Percentiles rank a stretch among this genome's conserved stretches.
These are phyloP conservation scores for Oropetium thomaeum DNA, from an alignment of 176 grass and related monocot genomes.

Conservation along the genomic window DNA sequence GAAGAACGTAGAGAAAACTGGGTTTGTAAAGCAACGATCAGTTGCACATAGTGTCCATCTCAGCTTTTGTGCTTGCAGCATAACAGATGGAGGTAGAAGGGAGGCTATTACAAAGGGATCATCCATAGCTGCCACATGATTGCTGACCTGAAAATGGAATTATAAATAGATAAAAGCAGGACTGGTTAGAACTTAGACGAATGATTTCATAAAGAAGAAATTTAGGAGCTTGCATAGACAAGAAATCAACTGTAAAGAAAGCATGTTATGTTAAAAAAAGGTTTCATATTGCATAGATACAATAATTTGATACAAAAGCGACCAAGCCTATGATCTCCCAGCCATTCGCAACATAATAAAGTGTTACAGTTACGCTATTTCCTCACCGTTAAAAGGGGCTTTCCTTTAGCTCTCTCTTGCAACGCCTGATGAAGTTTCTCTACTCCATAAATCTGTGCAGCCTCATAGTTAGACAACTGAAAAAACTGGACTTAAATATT, in stretches of 20 bases:
- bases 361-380: not conserved
- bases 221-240: not conserved
- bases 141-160: constrained; percentile 69
- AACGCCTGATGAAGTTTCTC: constrained; percentile 85
- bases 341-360: not conserved
- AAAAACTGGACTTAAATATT: not conserved
- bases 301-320: not conserved
- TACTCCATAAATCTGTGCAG: constrained; percentile 82
- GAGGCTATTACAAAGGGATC: constrained; percentile 91
- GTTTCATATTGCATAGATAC: not conserved
- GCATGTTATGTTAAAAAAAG: not conserved
- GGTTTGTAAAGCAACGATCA: constrained; percentile 92
- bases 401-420: constrained; percentile 67
- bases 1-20: constrained; percentile 76
- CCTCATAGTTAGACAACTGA: constrained; percentile 25
- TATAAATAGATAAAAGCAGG: constrained; percentile 10
- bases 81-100: constrained; percentile 68
- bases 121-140: constrained; percentile 94
- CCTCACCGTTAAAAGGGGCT: constrained; percentile 74
- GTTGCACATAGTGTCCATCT: constrained; percentile 96
- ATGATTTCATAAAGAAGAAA: not conserved
- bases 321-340: not conserved
- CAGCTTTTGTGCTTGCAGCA: constrained; percentile 73
- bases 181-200: not conserved
- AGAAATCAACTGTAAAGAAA: not conserved